Conservation (phyloP, 768 basidiomycete genomes). For the Pisolithus tinctorius region DNA sequence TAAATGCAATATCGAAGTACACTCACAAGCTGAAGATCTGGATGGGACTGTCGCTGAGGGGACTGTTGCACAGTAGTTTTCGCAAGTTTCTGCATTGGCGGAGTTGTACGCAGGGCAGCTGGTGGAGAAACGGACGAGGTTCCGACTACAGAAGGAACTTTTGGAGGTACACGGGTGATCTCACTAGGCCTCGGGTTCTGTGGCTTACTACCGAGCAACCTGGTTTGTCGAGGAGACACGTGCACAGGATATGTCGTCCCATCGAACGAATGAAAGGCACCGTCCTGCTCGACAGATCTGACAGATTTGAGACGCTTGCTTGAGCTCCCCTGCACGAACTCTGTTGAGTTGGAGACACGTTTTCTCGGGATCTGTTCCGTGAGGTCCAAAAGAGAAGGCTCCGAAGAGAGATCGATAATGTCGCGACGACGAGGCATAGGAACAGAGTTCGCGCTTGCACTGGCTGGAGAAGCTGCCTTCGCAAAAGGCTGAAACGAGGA, state of each 20-base stretch:
- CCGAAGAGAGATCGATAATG: conserved; percentile 12
- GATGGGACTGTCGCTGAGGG: conserved; percentile 2
- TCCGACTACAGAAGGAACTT: neutral
- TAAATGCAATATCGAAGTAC: neutral
- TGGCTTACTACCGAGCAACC: conserved; percentile 8
- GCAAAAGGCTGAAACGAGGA: conserved; percentile 43
- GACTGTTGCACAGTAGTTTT: neutral
- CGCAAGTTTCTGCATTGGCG: neutral
- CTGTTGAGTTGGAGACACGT: conserved; percentile 22
- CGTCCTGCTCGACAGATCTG: conserved; percentile 20
- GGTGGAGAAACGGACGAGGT: neutral
- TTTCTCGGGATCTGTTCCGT: conserved; percentile 17
- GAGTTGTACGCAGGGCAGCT: neutral
- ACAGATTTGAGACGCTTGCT: conserved; percentile 28
- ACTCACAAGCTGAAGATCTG: neutral
- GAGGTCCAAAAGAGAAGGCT: conserved; percentile 6
- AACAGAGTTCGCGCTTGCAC: conserved; percentile 6
- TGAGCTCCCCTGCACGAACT: conserved; percentile 6
- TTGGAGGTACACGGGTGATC: neutral
- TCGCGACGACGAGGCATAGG: neutral
- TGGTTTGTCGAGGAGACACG: conserved; percentile 10
- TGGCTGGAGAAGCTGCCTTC: conserved; percentile 12
- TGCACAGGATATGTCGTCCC: conserved; percentile 7
- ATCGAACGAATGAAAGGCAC: conserved; percentile 9
- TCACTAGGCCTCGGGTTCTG: neutral